Evolutionary conservation across 2,329 filamentous ascomycete genomes (phyloP).

Genomic region (Pseudogymnoascus sp.): DNA sequence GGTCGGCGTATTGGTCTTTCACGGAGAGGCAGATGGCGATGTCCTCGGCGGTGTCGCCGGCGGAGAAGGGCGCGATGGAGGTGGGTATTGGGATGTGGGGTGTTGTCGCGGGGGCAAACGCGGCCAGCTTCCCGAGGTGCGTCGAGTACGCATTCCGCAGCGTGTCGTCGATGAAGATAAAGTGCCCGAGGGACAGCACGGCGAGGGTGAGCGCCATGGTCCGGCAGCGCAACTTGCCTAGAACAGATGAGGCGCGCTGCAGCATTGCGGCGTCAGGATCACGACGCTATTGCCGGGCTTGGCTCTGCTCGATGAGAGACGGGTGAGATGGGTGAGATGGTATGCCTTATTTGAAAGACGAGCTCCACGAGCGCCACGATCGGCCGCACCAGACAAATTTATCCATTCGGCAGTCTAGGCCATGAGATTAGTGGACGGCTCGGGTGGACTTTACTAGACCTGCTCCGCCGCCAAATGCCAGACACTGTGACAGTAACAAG

Average conservation of each 20-base stretch:
- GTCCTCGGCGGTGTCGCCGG: constrained; percentile 28
- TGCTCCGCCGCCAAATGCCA: no score
- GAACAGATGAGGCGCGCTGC: neutral
- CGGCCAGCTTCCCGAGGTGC: neutral
- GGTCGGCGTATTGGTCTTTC: constrained; percentile 20
- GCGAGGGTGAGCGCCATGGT: neutral
- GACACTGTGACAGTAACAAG: no score
- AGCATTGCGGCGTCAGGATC: neutral
- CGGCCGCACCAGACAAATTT: neutral
- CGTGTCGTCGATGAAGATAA: neutral
- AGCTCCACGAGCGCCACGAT: neutral
- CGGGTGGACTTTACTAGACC: no score
- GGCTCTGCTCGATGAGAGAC: neutral
- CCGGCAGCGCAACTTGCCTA: neutral
- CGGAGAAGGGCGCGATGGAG: neutral
- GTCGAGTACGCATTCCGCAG: neutral
- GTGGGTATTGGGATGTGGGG: neutral
- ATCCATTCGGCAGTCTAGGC: neutral
- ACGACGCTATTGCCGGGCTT: neutral
- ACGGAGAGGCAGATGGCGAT: constrained; percentile 23
- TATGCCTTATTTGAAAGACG: neutral
- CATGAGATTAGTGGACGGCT: no score
- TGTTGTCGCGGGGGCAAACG: neutral
- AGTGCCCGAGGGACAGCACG: neutral
- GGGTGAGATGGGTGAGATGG: neutral